Conservation (phyloP, 306 rosid species). For the Quercus parvula region DNA sequence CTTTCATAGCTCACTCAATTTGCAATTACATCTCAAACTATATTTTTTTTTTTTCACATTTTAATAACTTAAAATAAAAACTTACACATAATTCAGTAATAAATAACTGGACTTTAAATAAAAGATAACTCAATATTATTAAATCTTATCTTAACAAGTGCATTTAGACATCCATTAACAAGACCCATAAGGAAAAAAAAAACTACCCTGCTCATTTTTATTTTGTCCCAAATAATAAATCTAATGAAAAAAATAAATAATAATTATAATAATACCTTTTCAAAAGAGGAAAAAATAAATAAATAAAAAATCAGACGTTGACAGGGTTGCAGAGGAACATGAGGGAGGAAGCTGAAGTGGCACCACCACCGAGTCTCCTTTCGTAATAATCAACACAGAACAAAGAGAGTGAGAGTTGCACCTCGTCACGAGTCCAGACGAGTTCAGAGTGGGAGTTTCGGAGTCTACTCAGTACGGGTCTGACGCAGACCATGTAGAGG, state of each 20-base stretch:
- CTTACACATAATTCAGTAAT: not conserved
- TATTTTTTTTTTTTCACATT: not conserved
- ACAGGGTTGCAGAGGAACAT: conserved; percentile 54
- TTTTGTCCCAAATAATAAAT: not conserved
- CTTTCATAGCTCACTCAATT: too few relatives aligned
- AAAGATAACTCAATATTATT: too few relatives aligned
- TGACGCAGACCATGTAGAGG: conserved; percentile 76
- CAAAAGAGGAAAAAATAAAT: too few relatives aligned
- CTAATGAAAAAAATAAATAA: not conserved
- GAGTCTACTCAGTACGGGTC: conserved; percentile 81
- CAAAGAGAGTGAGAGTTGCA: conserved; percentile 83
- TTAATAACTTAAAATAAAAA: not conserved
- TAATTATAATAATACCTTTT: not conserved
- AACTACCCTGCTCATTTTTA: too few relatives aligned
- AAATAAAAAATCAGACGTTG: conserved; percentile 31
- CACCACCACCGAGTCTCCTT: conserved; percentile 40
- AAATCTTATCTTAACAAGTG: too few relatives aligned
- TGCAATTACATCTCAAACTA: not conserved
- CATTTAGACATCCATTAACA: too few relatives aligned
- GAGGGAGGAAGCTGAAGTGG: conserved; percentile 50
- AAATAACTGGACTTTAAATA: not conserved
- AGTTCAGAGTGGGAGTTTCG: conserved; percentile 55
- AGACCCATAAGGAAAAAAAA: too few relatives aligned
- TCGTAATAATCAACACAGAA: conserved; percentile 71
- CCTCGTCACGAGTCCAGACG: conserved; percentile 67